Base-by-base conservation (phyloP, 257 asterid genomes). In the Perilla frutescens region DNA sequence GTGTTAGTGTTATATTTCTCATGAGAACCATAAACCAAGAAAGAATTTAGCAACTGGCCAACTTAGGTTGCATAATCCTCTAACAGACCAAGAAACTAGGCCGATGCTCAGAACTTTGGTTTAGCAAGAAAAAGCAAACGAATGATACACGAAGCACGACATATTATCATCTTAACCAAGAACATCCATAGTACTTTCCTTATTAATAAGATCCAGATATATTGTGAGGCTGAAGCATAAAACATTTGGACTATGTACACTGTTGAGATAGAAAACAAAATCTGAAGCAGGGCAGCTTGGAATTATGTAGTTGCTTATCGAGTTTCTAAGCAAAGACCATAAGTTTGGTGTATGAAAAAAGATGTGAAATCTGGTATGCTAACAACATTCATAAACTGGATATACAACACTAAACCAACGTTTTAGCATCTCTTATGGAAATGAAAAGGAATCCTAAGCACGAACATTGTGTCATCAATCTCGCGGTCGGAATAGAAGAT, bases 41-140 rank as follows among this genome's bases (percentile, higher is more conserved):
- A 4, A 26, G 40, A 14, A 20, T 29, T 32, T 51, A 51, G 11
- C 47, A 12, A 66, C 4, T 5, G 53, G 11, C 0, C 11, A 8
- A 34, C 71, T 11, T 66, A 66, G 71, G 71, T 32, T 14, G 62
- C 57, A 61, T 40, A 50, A 36, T 67, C 34, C 62, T n/a, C 11
- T 36, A 45, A 4, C 43, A 20, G 26, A 44, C 26, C 70, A 44
- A 5, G 43, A 64, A 40, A 41, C 45, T 56, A 58, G 51, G 67
- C 59, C 43, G 12, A 26, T 34, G 37, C 37, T 34, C 37, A 3
- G 37, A 34, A 1, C 37, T 34, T 34, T 34, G 26, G 32, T 44
- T 64, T 26, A 50, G 34, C 48, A 50, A 31, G 56, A 44, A 62
- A 54, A 41, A 63, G 12, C n/a, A 10, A n/a, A 32, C 26, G n/a